A percentile compares a stretch with the other conserved stretches of the same genome.
Conservation (phyloP, 2,329 filamentous ascomycete species). For the Amphichorda felina region DNA sequence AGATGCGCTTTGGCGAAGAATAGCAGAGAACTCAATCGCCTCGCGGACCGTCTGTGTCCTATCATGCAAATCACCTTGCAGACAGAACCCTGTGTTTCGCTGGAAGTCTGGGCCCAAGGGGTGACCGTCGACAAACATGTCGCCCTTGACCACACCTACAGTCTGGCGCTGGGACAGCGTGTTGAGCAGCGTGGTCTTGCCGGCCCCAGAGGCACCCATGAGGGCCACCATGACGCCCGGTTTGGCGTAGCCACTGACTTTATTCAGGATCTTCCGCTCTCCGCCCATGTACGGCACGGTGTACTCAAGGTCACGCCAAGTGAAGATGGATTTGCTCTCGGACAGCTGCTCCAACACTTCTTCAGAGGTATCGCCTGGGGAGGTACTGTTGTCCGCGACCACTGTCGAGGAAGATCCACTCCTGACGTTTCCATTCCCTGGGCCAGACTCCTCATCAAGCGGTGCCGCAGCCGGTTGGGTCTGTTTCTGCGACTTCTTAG, state of each 20-base stretch:
- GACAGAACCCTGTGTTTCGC: constrained; percentile 56
- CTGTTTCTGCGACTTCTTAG: constrained; percentile 44
- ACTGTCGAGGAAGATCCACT: constrained; percentile 2
- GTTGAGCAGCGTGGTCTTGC: constrained; percentile 75
- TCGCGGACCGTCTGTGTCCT: constrained; percentile 52
- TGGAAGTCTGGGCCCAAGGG: constrained; percentile 62
- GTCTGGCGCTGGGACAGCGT: constrained; percentile 61
- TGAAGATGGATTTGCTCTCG: constrained; percentile 39
- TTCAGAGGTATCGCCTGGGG: constrained; percentile 5
- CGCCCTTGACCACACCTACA: constrained; percentile 61
- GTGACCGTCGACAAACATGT: constrained; percentile 65
- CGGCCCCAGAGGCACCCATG: constrained; percentile 72
- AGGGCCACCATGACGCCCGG: constrained; percentile 71
- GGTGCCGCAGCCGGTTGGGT: constrained; percentile 7
- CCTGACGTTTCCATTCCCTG: not conserved
- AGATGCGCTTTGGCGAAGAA: constrained; percentile 45
- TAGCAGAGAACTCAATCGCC: constrained; percentile 52
- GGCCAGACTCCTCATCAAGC: constrained; percentile 26
- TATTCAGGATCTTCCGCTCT: constrained; percentile 18
- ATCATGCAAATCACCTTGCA: constrained; percentile 55
- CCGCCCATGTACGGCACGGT: constrained; percentile 42
- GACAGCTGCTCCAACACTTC: constrained; percentile 12
- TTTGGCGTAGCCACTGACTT: constrained; percentile 66
- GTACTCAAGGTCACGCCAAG: constrained; percentile 60
- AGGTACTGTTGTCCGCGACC: not conserved